Evolutionary conservation across 129 eudicot species (phyloP), one percentile per base, ranked within the genome.

Genomic region (Escallonia rubra): DNA sequence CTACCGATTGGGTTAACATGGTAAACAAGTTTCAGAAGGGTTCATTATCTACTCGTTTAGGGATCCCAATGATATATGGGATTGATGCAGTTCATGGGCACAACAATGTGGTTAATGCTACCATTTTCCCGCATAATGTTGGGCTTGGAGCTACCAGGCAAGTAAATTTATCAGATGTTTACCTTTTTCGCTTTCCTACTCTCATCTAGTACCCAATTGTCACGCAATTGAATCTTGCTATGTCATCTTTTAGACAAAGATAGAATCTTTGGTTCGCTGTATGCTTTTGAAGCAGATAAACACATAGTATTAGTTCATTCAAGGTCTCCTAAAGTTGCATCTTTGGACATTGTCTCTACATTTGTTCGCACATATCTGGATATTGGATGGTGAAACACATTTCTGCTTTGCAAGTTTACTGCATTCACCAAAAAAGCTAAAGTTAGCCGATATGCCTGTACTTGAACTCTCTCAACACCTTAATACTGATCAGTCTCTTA

Each of bases 61-160:
- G 96, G 42, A 91, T 91, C 64, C 97, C 97, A 15, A 91, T 91
- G 96, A 85, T 91, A 66, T 91, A 91, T 72, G 97, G 96, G 47
- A 90, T 87, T 68, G 97, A 90, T 82, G 97, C 95, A 41, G 91
- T 90, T 75, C 95, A 90, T 71, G 97, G 97, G 45, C 90, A 90
- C 82, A 90, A 90, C 68, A 90, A 82, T 81, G 95, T 90, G 48
- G 69, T 81, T 42, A 90, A 90, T 68, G 97, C 97, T 62, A 90
- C 97, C 75, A 86, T 90, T 57, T 90, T 90, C 61, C 97, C 97
- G 2, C 97, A 87, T 73, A 90, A 90, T 58, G 54, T 90, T 80
- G 97, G 97, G 49, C 95, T 90, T 66, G 97, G 97, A 66, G 95
- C 91, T 59, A 80, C 97, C 70, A 90, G 95, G 97, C 73, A 82